A percentile compares a stretch with the other conserved stretches of the same genome.
These are phyloP conservation scores for Scalesia atractyloides DNA, from an alignment of 129 eudicot genomes.

Conservation along the genomic window DNA sequence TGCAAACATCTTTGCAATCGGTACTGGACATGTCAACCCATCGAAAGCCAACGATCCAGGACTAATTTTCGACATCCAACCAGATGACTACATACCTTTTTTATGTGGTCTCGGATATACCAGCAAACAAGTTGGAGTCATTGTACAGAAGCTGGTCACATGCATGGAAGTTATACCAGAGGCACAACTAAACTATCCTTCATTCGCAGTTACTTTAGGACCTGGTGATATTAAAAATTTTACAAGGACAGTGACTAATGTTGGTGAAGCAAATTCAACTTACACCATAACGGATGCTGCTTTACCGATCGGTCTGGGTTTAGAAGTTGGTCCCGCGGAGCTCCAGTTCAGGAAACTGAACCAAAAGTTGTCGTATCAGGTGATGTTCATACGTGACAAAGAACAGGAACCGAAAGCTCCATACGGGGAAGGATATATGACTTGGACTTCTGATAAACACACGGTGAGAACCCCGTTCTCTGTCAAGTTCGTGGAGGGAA, in stretches of 20 bases:
- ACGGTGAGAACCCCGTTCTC: slow-evolving; percentile 39
- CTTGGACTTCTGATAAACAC: slow-evolving; percentile 30
- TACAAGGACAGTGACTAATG: slow-evolving; percentile 36
- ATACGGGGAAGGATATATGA: slow-evolving; percentile 30
- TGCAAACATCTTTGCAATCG: slow-evolving; percentile 33
- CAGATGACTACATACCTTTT: slow-evolving; percentile 36
- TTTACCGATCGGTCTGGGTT: slow-evolving; percentile 18
- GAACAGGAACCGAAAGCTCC: neutral
- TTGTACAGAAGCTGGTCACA: slow-evolving; percentile 29
- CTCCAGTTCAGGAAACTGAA: slow-evolving; percentile 17
- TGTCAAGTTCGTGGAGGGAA: slow-evolving; percentile 18
- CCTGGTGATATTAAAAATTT: neutral
- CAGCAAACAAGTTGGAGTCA: slow-evolving; percentile 27
- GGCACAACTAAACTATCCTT: slow-evolving; percentile 42
- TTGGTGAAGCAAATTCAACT: slow-evolving; percentile 31
- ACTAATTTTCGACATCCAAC: slow-evolving; percentile 37
- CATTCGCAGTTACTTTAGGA: slow-evolving; percentile 32
- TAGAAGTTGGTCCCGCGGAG: slow-evolving; percentile 5
- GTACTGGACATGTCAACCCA: slow-evolving; percentile 42
- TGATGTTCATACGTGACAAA: slow-evolving; percentile 9
- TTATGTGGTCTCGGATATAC: slow-evolving; percentile 41
- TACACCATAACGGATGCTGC: slow-evolving; percentile 12
- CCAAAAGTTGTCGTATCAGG: slow-evolving; percentile 20
- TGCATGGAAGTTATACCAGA: slow-evolving; percentile 32
- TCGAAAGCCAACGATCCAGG: slow-evolving; percentile 41